Evolutionary conservation across 2,329 filamentous ascomycete genomes (phyloP).

Genomic region (Eutypa lata): DNA sequence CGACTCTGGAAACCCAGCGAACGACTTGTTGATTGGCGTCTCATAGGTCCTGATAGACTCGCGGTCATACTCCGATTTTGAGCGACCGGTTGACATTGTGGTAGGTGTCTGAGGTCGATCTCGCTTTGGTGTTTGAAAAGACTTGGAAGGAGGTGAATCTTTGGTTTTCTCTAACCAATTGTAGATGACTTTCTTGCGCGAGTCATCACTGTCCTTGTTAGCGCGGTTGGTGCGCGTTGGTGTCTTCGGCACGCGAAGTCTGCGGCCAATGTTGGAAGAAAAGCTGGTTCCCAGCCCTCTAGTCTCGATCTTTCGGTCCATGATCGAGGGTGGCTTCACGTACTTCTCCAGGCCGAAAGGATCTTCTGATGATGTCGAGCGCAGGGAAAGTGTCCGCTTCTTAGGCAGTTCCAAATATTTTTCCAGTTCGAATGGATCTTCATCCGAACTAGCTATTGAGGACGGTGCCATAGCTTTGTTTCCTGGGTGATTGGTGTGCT

Average conservation of each 20-base stretch:
- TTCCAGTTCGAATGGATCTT: constrained; percentile 9
- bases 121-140: neutral
- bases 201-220: neutral
- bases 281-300: neutral
- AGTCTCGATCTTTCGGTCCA: neutral
- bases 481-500: neutral
- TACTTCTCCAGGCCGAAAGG: neutral
- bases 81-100: neutral
- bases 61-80: neutral
- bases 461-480: neutral
- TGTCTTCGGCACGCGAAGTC: neutral
- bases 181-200: neutral
- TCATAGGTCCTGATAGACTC: neutral
- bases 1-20: neutral
- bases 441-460: neutral
- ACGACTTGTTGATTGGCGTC: neutral
- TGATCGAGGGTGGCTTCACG: neutral
- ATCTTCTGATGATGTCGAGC: neutral
- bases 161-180: neutral
- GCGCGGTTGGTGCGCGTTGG: neutral
- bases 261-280: neutral
- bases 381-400: neutral
- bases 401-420: constrained; percentile 5
- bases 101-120: neutral
- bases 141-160: neutral